A percentile compares a stretch with the other conserved stretches of the same genome.
These are phyloP conservation scores for Colletotrichum cordylinicola DNA, from an alignment of 2,329 filamentous ascomycete genomes.

Conservation along the genomic window DNA sequence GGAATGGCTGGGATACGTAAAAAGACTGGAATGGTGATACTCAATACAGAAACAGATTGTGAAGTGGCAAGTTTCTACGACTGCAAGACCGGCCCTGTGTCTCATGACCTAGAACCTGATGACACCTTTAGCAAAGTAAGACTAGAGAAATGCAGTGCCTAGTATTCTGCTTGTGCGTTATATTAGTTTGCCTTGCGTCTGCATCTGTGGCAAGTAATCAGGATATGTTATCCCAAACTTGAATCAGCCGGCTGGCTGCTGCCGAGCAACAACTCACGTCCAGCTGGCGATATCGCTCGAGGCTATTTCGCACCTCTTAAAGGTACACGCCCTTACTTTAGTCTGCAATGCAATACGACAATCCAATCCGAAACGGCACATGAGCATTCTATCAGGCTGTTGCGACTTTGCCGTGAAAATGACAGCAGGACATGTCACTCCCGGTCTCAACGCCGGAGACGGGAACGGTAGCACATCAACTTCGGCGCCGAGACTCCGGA, in stretches of 20 bases:
- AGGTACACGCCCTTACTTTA: neutral
- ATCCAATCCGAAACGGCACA: neutral
- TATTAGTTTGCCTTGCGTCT: neutral
- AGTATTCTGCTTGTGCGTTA: neutral
- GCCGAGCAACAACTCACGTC: neutral
- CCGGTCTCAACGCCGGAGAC: neutral
- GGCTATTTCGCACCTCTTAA: accelerated
- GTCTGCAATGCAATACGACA: neutral
- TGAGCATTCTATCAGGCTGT: neutral
- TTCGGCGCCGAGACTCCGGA: neutral
- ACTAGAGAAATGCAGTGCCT: no score
- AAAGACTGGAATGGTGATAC: no score
- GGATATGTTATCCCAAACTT: accelerated
- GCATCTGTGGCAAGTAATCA: neutral
- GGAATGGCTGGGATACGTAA: no score
- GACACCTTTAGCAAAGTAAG: no score
- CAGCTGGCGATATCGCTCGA: neutral
- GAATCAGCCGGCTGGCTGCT: neutral
- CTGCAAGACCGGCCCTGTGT: no score
- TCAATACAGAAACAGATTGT: no score
- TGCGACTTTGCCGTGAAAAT: neutral
- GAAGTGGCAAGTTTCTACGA: no score
- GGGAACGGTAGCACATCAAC: neutral
- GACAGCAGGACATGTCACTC: accelerated
- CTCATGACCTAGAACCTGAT: no score